phyloP scores from a whole-genome alignment of 2,329 filamentous ascomycete species.

The Emergomyces pasteurianus region DNA sequence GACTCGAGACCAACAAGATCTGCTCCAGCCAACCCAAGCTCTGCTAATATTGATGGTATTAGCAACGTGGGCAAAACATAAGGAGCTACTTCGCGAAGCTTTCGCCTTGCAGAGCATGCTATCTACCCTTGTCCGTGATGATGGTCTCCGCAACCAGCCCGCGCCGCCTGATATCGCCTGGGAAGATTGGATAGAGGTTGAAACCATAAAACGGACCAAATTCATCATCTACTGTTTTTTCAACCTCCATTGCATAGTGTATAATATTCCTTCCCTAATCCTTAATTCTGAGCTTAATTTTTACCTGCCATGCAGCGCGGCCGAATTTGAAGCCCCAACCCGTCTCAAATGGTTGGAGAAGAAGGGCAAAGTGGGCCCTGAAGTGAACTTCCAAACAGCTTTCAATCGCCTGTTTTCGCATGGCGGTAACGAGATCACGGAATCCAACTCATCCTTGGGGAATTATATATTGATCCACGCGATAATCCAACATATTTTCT shows the following conservation, averaged over 20 bases:
- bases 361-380: conserved; percentile 10
- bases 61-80: conserved; percentile 48
- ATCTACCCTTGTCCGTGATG: conserved; percentile 43
- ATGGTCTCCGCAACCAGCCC: conserved; percentile 32
- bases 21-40: conserved; percentile 39
- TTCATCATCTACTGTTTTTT: conserved; percentile 47
- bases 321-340: conserved; percentile 44
- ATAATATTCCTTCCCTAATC: conserved; percentile 48
- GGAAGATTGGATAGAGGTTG: conserved; percentile 42
- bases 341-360: conserved; percentile 37
- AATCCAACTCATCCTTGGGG: conserved; percentile 38
- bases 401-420: conserved; percentile 31
- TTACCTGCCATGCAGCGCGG: conserved; percentile 42
- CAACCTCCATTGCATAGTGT: conserved; percentile 50
- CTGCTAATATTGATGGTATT: conserved; percentile 44
- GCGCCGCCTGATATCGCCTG: conserved; percentile 37
- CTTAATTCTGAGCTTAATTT: conserved; percentile 44
- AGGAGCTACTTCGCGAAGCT: conserved; percentile 43
- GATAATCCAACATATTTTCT: conserved; percentile 43
- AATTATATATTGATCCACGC: conserved; percentile 45
- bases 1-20: conserved; percentile 14
- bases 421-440: conserved; percentile 20
- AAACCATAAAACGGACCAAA: conserved; percentile 43
- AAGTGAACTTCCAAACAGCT: conserved; percentile 30
- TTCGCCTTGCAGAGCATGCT: conserved; percentile 46